Percentiles rank a stretch among this genome's conserved stretches.
phyloP scores from a whole-genome alignment of 1,284 basidiomycete genomes.

The Marasmius tenuissimus region DNA sequence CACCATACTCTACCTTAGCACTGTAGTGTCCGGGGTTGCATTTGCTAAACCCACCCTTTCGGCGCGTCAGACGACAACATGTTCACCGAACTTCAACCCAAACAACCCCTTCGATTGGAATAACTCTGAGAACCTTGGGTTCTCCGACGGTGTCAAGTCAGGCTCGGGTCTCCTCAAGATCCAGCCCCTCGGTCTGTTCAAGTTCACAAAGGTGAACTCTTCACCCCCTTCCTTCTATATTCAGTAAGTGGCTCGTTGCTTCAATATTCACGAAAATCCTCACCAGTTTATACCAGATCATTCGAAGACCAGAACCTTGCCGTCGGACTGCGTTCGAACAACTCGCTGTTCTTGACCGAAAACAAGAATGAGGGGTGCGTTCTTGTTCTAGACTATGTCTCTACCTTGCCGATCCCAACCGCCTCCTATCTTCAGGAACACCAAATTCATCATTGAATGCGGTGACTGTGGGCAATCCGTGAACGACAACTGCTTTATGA shows the following conservation, averaged over 20 bases:
- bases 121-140: slow-evolving; percentile 6
- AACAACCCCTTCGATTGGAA: slow-evolving; percentile 6
- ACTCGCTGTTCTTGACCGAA: neutral
- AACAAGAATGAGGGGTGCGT: slow-evolving; percentile 1
- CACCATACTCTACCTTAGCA: slow-evolving; percentile 1
- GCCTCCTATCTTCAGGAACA: neutral
- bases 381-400: neutral
- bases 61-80: slow-evolving; percentile 1
- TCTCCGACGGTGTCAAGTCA: neutral
- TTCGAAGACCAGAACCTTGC: slow-evolving; percentile 1
- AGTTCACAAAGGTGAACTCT: slow-evolving; percentile 2
- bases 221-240: slow-evolving; percentile 1
- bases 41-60: neutral
- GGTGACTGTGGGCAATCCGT: slow-evolving; percentile 1
- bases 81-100: slow-evolving; percentile 2
- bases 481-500: slow-evolving; percentile 8
- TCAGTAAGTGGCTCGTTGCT: neutral
- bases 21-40: slow-evolving; percentile 3
- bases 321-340: slow-evolving; percentile 2
- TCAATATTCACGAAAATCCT: neutral
- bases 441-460: slow-evolving; percentile 5
- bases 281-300: neutral
- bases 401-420: neutral
- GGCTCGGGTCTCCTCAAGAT: slow-evolving; percentile 5
- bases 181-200: slow-evolving; percentile 2